A percentile compares a stretch with the other conserved stretches of the same genome.
These are phyloP conservation scores for Paraphoma chrysanthemicola DNA, from an alignment of 2,329 filamentous ascomycete genomes.

Conservation along the genomic window DNA sequence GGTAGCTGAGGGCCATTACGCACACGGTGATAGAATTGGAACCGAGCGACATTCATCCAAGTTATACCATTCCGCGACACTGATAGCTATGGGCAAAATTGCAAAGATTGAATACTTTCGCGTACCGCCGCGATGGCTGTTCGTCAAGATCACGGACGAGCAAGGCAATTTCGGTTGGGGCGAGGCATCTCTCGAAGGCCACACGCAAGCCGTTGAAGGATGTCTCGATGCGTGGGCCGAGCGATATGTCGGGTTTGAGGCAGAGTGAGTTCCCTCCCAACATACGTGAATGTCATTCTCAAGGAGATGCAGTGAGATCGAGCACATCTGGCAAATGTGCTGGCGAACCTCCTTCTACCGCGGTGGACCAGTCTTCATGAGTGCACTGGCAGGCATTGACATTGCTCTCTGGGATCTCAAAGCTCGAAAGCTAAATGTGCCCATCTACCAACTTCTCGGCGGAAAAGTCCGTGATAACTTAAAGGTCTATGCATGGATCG, in stretches of 20 bases:
- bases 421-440: constrained; percentile 68
- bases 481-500: constrained; percentile 80
- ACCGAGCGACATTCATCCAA: neutral
- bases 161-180: constrained; percentile 73
- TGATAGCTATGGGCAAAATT: constrained; percentile 66
- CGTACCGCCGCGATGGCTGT: constrained; percentile 77
- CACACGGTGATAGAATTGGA: neutral
- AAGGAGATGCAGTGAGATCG: constrained; percentile 67
- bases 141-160: constrained; percentile 77
- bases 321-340: constrained; percentile 79
- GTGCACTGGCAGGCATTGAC: constrained; percentile 76
- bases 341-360: constrained; percentile 77
- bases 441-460: constrained; percentile 76
- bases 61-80: neutral
- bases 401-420: constrained; percentile 84
- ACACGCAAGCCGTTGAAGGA: constrained; percentile 76
- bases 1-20: neutral
- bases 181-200: constrained; percentile 76
- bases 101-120: constrained; percentile 75
- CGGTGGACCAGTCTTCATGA: constrained; percentile 82
- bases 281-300: neutral
- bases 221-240: constrained; percentile 71
- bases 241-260: constrained; percentile 70
- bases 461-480: constrained; percentile 75
- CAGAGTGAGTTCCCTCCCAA: constrained; percentile 60